Base-by-base conservation (phyloP, 1,284 basidiomycete genomes). In the Melampsora americana region DNA sequence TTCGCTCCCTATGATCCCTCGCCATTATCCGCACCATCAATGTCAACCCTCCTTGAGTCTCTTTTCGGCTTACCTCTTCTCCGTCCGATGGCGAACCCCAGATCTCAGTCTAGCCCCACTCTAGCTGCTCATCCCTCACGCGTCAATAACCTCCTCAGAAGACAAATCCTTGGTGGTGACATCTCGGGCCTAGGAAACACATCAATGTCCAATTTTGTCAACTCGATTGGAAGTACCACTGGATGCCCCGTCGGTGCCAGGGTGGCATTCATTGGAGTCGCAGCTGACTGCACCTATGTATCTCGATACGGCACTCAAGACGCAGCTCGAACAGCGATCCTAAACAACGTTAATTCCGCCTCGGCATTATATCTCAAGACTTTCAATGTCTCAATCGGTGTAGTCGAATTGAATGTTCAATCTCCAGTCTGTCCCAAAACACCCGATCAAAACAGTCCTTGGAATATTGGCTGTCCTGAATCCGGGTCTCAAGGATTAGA, bases 221-320 rank as follows among this genome's bases (percentile, higher is more conserved):
- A 28, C 48, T 50, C 66, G 9, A 82, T 82, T 59, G 81, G 81
- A 1, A 79, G 75, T n/a, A 81, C 79, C 6, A 64, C 64, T 4
- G 81, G 81, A 48, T 82, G 81, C 61, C 81, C 81, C 12, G 79
- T 66, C 12, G 78, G 77, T 32, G 78, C 78, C 0, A 77, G 78
- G 26, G 81, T 80, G 32, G 78, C 81, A 39, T 81, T 81, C 64
- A 79, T 81, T 35, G 81, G 81, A 23, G 76, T 81, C n/a, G 81
- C 81, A 11, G 79, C 81, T 20, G 81, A 82, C 72, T 82, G 81
- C 46, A 81, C 78, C 20, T 80, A 81, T 65, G 79, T 81, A 1
- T 77, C 78, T 23, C 78, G 79, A 35, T 78, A 77, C 44, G 48
- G 65, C 46, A 78, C 78, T 64, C 53, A 59, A 48, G 42, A 50